Evolutionary conservation across 495 filamentous ascomycete species (phyloP), one percentile per base, ranked within the genome.

Genomic region (Xylaria longipes): DNA sequence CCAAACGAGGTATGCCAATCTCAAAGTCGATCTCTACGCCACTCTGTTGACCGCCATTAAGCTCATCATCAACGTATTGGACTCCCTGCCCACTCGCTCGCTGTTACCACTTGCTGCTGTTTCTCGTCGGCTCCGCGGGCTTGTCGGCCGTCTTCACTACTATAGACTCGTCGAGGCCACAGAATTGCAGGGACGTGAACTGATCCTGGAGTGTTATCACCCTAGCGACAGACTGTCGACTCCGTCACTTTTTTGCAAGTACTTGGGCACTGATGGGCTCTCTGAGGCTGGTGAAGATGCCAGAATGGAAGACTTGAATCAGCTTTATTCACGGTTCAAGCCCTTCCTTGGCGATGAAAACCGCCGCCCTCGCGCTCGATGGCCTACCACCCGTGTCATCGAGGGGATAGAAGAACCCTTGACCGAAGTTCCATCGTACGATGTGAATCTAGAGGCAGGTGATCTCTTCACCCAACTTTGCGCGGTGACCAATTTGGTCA

Each of bases 191-290:
- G 87, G 89, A 66, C 88, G 91, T 76, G 84, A 88, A 50, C 80
- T 94, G 35, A 89, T 94, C 25, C 86, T 96, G 17, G 92, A 94
- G 83, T 93, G 91, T 82, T 94, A 90, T 76, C 91, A 91, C 72
- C 93, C 93, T 0, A 88, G 83, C 71, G 88, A 87, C n/a, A 91
- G 89, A 77, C 80, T 92, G 37, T 89, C 85, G 15, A 90, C 90
- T 61, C 89, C 92, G 2, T 90, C 89, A 56, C 86, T 92, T 2
- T 90, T 87, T 78, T 93, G 92, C 82, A 85, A 87, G 58, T 91
- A 91, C 73, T 84, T 91, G 8, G 87, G 85, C 52, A 94, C 89
- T 7, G 73, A 80, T 46, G 73, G 84, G 83, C 76, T 89, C 37
- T 73, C 81, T 64, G 82, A 85, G 15, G 78, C 86, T 61, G 80